Conservation (phyloP, 192 early-diverging fungal species). For the Irineochytrium annulatum region DNA sequence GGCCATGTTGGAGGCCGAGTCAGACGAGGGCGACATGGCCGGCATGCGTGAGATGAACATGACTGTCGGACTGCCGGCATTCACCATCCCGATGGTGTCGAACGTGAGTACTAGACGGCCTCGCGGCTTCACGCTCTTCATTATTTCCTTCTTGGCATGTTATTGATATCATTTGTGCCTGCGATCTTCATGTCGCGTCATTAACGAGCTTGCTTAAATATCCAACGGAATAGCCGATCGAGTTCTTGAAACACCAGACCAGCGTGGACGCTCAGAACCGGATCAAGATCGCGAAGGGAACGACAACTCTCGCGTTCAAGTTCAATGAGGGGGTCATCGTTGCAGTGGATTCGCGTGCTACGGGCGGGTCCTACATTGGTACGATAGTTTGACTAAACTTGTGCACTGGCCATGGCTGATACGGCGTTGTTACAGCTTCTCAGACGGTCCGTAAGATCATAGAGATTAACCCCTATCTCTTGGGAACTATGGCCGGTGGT, state of each 20-base stretch:
- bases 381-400: constrained; percentile 11
- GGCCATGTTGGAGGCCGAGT: too few relatives aligned
- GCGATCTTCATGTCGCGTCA: too few relatives aligned
- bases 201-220: too few relatives aligned
- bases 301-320: constrained; percentile 97
- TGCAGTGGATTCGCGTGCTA: constrained; percentile 94
- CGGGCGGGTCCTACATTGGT: constrained; percentile 87
- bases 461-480: constrained; percentile 96
- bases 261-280: constrained; percentile 62
- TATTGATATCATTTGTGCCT: too few relatives aligned
- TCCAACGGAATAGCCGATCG: constrained; percentile 67
- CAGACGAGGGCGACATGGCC: too few relatives aligned
- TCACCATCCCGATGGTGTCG: too few relatives aligned
- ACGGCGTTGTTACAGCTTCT: constrained; percentile 66
- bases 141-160: too few relatives aligned
- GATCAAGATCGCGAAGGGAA: constrained; percentile 94
- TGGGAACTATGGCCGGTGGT: constrained; percentile 99
- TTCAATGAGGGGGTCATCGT: constrained; percentile 92
- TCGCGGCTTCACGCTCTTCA: too few relatives aligned
- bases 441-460: constrained; percentile 98
- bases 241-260: constrained; percentile 80
- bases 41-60: too few relatives aligned
- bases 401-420: not conserved
- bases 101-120: too few relatives aligned
- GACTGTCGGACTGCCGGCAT: too few relatives aligned